These are phyloP conservation scores for Backusella macrospora DNA, from an alignment of 192 early-diverging fungal species.

Conservation along the genomic window DNA sequence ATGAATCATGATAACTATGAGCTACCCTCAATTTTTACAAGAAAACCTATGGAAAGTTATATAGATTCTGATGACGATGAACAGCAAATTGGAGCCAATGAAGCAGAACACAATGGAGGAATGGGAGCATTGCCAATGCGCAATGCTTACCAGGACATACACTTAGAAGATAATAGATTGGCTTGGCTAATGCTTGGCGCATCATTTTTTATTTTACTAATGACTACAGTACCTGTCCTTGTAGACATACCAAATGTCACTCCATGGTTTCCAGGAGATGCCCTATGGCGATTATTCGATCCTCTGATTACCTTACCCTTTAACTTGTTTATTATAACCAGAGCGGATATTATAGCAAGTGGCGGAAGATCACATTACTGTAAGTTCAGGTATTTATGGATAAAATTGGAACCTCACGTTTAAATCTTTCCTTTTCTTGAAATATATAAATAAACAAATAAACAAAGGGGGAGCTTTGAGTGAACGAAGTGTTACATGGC, in stretches of 20 bases:
- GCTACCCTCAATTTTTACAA: constrained; percentile 15
- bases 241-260: constrained; percentile 25
- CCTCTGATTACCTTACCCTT: constrained; percentile 39
- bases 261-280: constrained; percentile 41
- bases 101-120: neutral
- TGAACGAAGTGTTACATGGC: constrained; percentile 32
- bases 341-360: constrained; percentile 27
- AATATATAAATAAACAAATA: neutral
- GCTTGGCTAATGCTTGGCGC: constrained; percentile 32
- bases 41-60: neutral
- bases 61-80: neutral
- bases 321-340: constrained; percentile 35
- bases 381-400: constrained; percentile 19
- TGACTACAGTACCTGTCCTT: constrained; percentile 38
- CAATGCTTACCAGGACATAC: constrained; percentile 7
- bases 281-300: constrained; percentile 41
- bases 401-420: neutral
- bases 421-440: neutral
- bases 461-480: constrained; percentile 31
- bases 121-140: neutral
- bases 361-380: constrained; percentile 36
- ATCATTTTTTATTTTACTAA: constrained; percentile 31
- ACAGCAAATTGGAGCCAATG: neutral
- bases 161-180: constrained; percentile 13
- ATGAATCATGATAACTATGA: constrained; percentile 28